Conservation (phyloP, 1,284 basidiomycete genomes). For the Ustilago nuda region DNA sequence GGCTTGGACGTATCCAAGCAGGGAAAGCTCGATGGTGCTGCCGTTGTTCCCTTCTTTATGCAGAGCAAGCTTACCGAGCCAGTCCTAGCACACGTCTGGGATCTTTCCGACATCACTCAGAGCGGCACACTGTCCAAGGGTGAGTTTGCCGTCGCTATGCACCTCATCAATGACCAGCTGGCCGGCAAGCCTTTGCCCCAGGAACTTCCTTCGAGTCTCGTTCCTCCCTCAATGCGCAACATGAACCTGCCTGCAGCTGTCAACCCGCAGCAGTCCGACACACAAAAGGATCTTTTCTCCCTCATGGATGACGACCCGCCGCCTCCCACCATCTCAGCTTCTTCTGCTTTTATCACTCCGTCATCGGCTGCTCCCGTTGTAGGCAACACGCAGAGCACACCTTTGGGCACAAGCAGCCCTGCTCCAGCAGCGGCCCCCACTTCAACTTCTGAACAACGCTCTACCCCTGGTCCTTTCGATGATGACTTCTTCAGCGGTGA, state of each 20-base stretch:
- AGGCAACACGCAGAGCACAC: constrained; percentile 18
- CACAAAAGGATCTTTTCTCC: constrained; percentile 70
- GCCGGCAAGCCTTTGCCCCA: constrained; percentile 81
- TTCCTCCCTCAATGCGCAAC: constrained; percentile 82
- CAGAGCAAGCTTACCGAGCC: constrained; percentile 88
- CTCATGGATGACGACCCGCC: constrained; percentile 77
- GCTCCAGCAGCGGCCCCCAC: constrained; percentile 72
- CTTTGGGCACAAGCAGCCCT: constrained; percentile 23
- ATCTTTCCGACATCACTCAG: constrained; percentile 89
- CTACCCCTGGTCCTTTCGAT: constrained; percentile 56
- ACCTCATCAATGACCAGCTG: constrained; percentile 89
- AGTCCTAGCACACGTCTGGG: constrained; percentile 91
- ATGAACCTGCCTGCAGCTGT: constrained; percentile 57
- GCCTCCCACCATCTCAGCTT: constrained; percentile 53
- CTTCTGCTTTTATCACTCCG: constrained; percentile 57
- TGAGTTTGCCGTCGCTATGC: constrained; percentile 95
- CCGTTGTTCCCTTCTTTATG: constrained; percentile 95
- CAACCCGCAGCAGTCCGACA: constrained; percentile 64
- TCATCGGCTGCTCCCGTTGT: constrained; percentile 46
- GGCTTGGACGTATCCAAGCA: constrained; percentile 80
- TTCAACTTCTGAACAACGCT: constrained; percentile 15
- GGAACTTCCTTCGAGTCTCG: constrained; percentile 78
- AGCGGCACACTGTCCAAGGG: constrained; percentile 89
- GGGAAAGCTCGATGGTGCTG: constrained; percentile 90
- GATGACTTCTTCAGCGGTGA: constrained; percentile 59